A percentile compares a stretch with the other conserved stretches of the same genome.
phyloP scores from a whole-genome alignment of 352 stramenopile species.

The Pythium monospermum region DNA sequence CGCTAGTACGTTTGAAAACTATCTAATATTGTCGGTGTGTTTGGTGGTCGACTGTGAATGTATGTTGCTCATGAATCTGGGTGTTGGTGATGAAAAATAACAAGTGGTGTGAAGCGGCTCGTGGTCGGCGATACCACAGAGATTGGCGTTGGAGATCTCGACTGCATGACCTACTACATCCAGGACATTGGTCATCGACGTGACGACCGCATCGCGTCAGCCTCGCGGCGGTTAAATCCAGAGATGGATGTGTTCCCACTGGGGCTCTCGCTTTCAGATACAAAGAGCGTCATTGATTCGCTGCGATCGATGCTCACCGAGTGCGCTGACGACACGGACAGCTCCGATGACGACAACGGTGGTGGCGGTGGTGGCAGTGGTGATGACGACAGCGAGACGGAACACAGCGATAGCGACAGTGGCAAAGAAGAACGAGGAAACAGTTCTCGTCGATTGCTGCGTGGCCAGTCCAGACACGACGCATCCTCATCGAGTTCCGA shows the following conservation, averaged over 20 bases:
- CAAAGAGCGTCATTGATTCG: conserved; percentile 6
- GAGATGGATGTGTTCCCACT: conserved; percentile 24
- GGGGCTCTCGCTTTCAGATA: conserved; percentile 10
- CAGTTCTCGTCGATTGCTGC: not conserved
- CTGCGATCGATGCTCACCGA: conserved; percentile 7
- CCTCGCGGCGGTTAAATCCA: conserved; percentile 26
- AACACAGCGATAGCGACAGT: conserved; percentile 1
- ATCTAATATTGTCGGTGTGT: not conserved
- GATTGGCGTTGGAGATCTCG: conserved; percentile 28
- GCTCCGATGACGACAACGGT: not conserved
- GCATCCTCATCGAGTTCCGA: not conserved
- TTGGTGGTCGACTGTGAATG: too few species aligned
- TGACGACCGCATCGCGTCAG: conserved; percentile 27
- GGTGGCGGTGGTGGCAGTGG: not conserved
- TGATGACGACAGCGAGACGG: conserved; percentile 2
- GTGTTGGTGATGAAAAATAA: not conserved
- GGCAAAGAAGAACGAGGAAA: not conserved
- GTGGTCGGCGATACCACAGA: conserved; percentile 27
- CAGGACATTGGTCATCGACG: conserved; percentile 25
- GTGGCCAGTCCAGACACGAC: too few species aligned
- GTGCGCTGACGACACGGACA: not conserved
- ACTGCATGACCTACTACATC: conserved; percentile 28
- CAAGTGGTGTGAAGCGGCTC: conserved; percentile 32
- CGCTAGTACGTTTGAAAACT: conserved; percentile 27
- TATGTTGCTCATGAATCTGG: not conserved